Base-by-base conservation (phyloP, 768 basidiomycete species). In the Pisolithus sp. region DNA sequence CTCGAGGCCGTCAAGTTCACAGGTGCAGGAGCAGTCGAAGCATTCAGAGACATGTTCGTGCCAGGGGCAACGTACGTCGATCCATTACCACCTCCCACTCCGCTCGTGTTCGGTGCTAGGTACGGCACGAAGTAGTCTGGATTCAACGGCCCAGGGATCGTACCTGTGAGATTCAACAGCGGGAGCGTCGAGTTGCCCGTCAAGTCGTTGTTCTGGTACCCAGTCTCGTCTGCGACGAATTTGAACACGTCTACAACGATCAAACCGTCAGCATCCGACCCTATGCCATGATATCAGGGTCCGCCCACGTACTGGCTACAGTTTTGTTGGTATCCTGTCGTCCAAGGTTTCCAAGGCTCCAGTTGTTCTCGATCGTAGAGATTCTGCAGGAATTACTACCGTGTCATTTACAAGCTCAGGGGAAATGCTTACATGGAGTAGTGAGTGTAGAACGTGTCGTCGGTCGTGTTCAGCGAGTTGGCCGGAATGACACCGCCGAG, bases 371-470 rank as follows among this genome's bases (percentile, higher is more conserved):
- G 24, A 82, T 73, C 20, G 82, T 79, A 12, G 76, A 73, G 46
- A 83, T 68, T 28, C 67, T 67, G 6, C 39, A n/a, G 8, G 24
- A 37, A 13, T 31, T 15, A 34, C 10, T 6, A 47, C 46, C 37
- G 26, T 36, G 38, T 53, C 7, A 15, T 13, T 24, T 15, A 4
- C 15, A 26, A 42, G 39, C 41, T 10, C 21, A 39, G 28, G 9
- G 15, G 0, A 9, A n/a, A 24, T 28, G 4, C 65, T 62, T 44
- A 67, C 41, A 66, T 58, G 4, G 80, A 81, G 66, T 82, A 84
- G 64, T 85, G 83, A 1, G 76, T 76, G 65, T 85, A 83, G 67
- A 75, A 81, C 5, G 72, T 76, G 41, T 62, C 30, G 65, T 85
- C 83, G 8, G 63, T 71, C 2, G 74, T 80, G 23, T 75, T 76